Evolutionary conservation across 1,139 yeast genomes (phyloP), one percentile per base, ranked within the genome.

Genomic region (Geotrichum bryndzae): DNA sequence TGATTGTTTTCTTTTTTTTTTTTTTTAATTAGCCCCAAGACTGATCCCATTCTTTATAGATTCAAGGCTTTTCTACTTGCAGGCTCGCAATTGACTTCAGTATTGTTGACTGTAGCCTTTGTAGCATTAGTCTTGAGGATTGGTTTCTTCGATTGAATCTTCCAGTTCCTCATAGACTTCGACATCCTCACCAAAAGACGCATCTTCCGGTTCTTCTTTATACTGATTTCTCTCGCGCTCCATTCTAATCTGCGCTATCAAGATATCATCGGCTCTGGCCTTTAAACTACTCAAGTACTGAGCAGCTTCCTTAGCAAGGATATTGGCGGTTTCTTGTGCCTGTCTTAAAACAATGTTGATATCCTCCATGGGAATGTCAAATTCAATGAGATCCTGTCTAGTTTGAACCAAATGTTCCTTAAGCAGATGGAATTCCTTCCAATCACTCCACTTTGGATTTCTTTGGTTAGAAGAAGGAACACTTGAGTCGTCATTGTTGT

Each of bases 201-300:
- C 65, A 38, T 61, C 63, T 15, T 66, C 69, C n/a, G 57, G 63
- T 35, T 33, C 7, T 25, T 54, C 56, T 53, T 66, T 65, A 11
- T 56, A 63, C 51, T 63, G 31, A 22, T 3, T n/a, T 54, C 55
- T 35, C 48, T 54, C 52, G 48, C 63, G 63, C 53, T 64, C 64
- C 53, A 54, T 59, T 13, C 66, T 50, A 15, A 58, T 59, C 22
- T 95, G 83, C 64, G 79, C 77, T 75, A 90, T 97, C 73, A 88
- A 87, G 22, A 87, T 87, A 54, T 88, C 76, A 70, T 91, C 92
- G 23, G 96, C 96, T 72, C 86, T 83, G 15, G 96, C 92, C 69
- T 97, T 81, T 63, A 87, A 79, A 59, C 89, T 82, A 63, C 85
- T 84, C 67, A 90, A 76, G 71, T 85, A 87, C 65, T 86, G 87